Conservation (phyloP, 2,329 filamentous ascomycete genomes). For the Alternaria tenuissima region DNA sequence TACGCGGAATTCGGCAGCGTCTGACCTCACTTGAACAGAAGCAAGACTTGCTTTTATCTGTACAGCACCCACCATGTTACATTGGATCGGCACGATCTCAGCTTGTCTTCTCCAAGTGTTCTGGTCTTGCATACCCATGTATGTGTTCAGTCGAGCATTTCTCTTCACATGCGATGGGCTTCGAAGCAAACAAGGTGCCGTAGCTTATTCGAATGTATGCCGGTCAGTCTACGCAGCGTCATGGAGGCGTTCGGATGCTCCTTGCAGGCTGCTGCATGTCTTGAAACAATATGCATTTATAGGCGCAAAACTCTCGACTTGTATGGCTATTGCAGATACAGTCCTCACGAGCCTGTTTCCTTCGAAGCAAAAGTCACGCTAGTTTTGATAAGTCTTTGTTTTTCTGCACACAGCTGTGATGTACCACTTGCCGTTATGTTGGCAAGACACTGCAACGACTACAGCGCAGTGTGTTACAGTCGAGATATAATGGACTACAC, state of each 20-base stretch:
- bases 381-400: neutral
- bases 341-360: neutral
- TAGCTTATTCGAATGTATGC: neutral
- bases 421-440: neutral
- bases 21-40: slow-evolving; percentile 13
- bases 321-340: neutral
- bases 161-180: neutral
- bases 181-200: neutral
- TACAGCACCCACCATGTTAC: slow-evolving; percentile 2
- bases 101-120: neutral
- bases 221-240: neutral
- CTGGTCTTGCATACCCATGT: neutral
- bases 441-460: too few species aligned
- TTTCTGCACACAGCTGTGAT: neutral
- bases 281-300: neutral
- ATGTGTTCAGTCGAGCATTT: neutral
- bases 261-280: neutral
- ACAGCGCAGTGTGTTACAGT: too few species aligned
- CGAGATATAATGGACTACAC: too few species aligned
- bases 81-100: slow-evolving; percentile 2
- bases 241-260: neutral
- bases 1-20: neutral
- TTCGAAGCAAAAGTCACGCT: neutral
- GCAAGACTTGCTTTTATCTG: neutral
- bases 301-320: neutral